These are phyloP conservation scores for Tetrahymena malaccensis DNA, from an alignment of 73 alveolate species.

Conservation along the genomic window DNA sequence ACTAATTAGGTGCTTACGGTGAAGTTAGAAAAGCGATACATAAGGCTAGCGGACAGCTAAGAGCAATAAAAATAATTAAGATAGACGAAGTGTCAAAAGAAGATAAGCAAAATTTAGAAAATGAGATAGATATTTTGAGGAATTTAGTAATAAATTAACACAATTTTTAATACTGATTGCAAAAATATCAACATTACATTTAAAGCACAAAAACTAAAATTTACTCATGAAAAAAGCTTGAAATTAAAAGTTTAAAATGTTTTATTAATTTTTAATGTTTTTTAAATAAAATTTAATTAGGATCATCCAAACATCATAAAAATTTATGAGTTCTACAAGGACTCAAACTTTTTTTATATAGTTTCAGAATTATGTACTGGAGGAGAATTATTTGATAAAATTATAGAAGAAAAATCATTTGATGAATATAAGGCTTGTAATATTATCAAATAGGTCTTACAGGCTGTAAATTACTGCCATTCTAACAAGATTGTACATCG, in stretches of 20 bases:
- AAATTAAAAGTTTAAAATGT: too few relatives aligned
- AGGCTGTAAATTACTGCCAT: slow-evolving; percentile 37
- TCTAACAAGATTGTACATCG: slow-evolving; percentile 30
- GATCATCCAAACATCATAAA: slow-evolving; percentile 39
- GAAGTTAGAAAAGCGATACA: slow-evolving; percentile 24
- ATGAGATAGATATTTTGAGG: slow-evolving; percentile 9
- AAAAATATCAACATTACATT: too few relatives aligned
- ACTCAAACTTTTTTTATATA: slow-evolving; percentile 4
- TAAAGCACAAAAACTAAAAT: too few relatives aligned
- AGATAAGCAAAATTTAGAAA: slow-evolving; percentile 11
- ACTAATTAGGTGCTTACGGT: slow-evolving; percentile 5
- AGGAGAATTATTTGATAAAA: slow-evolving; percentile 31
- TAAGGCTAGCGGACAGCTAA: slow-evolving; percentile 1
- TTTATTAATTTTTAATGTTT: background rate
- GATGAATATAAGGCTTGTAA: slow-evolving; percentile 7
- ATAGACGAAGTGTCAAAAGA: background rate
- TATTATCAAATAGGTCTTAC: slow-evolving; percentile 7
- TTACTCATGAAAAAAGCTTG: too few relatives aligned
- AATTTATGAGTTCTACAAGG: slow-evolving; percentile 19
- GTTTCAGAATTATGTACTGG: slow-evolving; percentile 39
- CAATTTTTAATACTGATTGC: too few relatives aligned
- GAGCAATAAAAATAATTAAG: slow-evolving; percentile 27
- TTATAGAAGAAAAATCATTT: background rate
- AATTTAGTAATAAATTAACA: background rate
- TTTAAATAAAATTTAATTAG: background rate